Evolutionary conservation across 2,329 filamentous ascomycete genomes (phyloP), one percentile per base, ranked within the genome.

Genomic region (Stemphylium beticola): DNA sequence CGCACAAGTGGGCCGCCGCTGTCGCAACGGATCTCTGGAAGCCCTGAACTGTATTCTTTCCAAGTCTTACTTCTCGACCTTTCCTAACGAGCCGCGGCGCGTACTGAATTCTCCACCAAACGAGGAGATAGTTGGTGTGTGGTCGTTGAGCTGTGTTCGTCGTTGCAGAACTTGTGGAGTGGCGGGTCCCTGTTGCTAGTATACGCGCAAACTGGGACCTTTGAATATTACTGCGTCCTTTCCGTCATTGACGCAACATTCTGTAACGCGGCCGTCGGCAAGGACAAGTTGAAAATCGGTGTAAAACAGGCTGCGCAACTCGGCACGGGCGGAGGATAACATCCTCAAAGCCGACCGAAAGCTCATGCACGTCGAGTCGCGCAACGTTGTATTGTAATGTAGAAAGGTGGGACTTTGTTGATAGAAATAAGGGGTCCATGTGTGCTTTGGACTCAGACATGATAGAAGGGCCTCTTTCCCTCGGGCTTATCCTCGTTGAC

Each of bases 391-490:
- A 7, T 24, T 7, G 22, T 24, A 24, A 24, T 7, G 22, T 24
- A 7, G 24, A 31, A 18, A 20, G 10, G 24, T 17, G 29, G 10
- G 17, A 10, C 14, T 29, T 11, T 42, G 8, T 42, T 24, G 24
- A 24, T 41, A 26, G 26, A 18, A 11, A 14, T 17, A 36, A 46
- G 14, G 14, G 22, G 12, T 29, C 22, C n/a, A 18, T 18, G 31
- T 20, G 15, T 12, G 18, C 4, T 14, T 38, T 9, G n/a, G 14
- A 41, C 31, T 61, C 44, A 62, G 15, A 65, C 57, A 24, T 62
- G 59, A 24, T 56, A 61, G 22, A 53, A 59, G 9, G 59, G 45
- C 14, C 45, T 58, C 36, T 61, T 61, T n/a, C 51, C 49, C n/a
- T 53, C 44, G 5, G 51, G 38, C 31, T 48, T 61, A 9, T 62